These are phyloP conservation scores for Pelargonium nanum DNA, from an alignment of 345 rosid species.

Conservation along the genomic window DNA sequence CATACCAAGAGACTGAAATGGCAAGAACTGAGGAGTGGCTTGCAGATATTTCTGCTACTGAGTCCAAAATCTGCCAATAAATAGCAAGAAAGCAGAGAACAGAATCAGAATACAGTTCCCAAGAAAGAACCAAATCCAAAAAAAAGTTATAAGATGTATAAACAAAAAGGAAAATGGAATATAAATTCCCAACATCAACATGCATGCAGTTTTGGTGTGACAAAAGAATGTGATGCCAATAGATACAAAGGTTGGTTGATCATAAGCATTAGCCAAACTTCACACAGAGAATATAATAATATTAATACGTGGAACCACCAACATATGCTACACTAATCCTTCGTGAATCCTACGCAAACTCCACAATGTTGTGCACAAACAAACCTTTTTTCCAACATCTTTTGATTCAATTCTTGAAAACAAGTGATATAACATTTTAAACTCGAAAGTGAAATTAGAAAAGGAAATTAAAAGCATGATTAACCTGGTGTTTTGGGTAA, in stretches of 20 bases:
- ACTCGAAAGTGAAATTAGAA: neutral
- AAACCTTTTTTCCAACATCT: too few relatives aligned
- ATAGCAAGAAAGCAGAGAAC: neutral
- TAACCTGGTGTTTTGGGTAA: too few relatives aligned
- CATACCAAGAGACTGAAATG: neutral
- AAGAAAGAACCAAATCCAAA: neutral
- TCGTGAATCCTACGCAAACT: neutral
- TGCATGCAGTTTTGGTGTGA: neutral
- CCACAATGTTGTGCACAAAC: neutral
- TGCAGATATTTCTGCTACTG: neutral
- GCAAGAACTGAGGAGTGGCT: too few relatives aligned
- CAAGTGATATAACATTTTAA: neutral
- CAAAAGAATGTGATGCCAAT: neutral
- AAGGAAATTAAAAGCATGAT: neutral
- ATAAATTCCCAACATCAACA: too few relatives aligned
- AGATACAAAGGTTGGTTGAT: neutral
- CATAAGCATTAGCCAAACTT: too few relatives aligned
- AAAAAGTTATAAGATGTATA: neutral
- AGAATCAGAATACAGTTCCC: neutral
- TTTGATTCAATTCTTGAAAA: neutral
- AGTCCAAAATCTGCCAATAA: neutral
- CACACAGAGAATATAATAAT: neutral
- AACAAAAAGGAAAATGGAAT: neutral
- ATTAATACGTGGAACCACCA: neutral
- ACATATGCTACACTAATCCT: neutral